Percentiles rank a stretch among this genome's conserved stretches.
Evolutionary conservation across 768 basidiomycete species (phyloP).

Genomic region (Termitomyces sp.): DNA sequence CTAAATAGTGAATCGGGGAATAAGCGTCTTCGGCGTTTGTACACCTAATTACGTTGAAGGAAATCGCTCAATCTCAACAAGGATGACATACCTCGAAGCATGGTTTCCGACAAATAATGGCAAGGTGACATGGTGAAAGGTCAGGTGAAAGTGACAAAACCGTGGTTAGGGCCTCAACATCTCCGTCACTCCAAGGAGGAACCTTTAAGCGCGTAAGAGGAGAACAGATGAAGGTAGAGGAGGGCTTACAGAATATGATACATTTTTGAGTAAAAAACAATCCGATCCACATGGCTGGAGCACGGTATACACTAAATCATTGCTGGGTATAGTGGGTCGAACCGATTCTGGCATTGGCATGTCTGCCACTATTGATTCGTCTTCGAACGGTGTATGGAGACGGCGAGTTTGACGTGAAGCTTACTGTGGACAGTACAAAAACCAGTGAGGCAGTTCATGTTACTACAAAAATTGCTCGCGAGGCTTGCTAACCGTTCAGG

Average conservation of each 20-base stretch:
- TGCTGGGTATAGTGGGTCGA: conserved; percentile 21
- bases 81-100: conserved; percentile 51
- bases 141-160: conserved; percentile 44
- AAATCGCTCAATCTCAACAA: background rate
- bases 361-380: conserved; percentile 22
- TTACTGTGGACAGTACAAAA: conserved; percentile 51
- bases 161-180: conserved; percentile 35
- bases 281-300: conserved; percentile 27
- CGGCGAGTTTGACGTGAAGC: conserved; percentile 9
- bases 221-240: background rate
- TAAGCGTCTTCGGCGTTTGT: conserved; percentile 22
- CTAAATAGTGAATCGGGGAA: conserved; percentile 16
- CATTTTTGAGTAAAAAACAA: conserved; percentile 27
- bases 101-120: conserved; percentile 51
- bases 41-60: conserved; percentile 18
- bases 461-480: conserved; percentile 48
- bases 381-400: background rate
- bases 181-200: conserved; percentile 35
- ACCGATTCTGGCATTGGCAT: conserved; percentile 25
- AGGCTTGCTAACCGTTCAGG: conserved; percentile 28
- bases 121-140: conserved; percentile 50
- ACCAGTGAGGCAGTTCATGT: conserved; percentile 45
- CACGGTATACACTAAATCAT: conserved; percentile 15
- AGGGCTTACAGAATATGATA: conserved; percentile 14
- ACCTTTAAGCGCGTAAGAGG: conserved; percentile 12